Evolutionary conservation across 371 early-diverging fungal species (phyloP).

Genomic region (Saksenaea vasiformis): DNA sequence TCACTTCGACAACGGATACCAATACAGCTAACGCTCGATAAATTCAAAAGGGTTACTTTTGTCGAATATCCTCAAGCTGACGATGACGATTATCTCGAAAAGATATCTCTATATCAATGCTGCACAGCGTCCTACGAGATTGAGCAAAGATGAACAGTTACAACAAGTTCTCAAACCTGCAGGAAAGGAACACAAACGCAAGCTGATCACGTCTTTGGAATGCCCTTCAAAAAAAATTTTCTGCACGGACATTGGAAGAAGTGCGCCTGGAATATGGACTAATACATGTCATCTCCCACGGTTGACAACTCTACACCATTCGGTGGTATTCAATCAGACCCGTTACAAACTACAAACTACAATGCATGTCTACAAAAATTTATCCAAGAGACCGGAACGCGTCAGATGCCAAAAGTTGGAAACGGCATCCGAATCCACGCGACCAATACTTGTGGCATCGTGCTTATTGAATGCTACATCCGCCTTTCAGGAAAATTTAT

Average conservation of each 20-base stretch:
- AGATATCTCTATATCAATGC: neutral
- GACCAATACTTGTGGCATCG: neutral
- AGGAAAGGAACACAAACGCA: neutral
- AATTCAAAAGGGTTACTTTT: neutral
- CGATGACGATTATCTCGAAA: neutral
- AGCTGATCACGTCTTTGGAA: neutral
- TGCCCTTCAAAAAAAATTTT: neutral
- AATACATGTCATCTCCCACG: neutral
- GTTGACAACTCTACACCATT: neutral
- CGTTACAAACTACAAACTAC: neutral
- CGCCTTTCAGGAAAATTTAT: neutral
- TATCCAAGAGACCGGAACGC: neutral
- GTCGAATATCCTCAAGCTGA: neutral
- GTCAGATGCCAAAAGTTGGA: neutral
- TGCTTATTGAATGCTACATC: neutral
- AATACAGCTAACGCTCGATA: neutral
- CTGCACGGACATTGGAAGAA: constrained; percentile 1
- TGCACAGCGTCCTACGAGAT: neutral
- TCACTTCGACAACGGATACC: neutral
- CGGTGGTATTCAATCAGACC: constrained; percentile 2
- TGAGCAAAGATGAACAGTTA: neutral
- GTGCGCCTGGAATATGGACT: neutral
- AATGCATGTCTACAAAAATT: neutral
- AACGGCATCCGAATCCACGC: neutral
- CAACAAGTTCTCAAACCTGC: neutral